Conservation (phyloP, 2,329 filamentous ascomycete genomes). For the Colletotrichum sp. region DNA sequence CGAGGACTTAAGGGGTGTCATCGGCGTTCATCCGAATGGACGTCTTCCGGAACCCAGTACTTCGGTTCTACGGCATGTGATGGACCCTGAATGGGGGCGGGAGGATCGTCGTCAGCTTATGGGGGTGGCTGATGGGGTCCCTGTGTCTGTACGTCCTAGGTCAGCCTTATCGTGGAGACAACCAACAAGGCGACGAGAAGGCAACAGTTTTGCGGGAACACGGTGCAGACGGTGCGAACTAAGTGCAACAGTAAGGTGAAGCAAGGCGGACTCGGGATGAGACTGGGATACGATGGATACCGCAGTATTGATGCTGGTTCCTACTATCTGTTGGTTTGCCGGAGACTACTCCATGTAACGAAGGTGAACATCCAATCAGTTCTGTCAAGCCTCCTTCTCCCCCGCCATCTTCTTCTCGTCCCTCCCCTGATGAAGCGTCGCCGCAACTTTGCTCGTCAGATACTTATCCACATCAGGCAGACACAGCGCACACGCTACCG, state of each 20-base stretch:
- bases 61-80: background rate
- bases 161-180: background rate
- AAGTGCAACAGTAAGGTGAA: background rate
- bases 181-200: background rate
- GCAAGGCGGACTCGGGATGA: background rate
- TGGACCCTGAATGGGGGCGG: background rate
- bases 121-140: background rate
- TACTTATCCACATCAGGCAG: constrained; percentile 38
- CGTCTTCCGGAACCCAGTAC: background rate
- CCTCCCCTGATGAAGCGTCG: constrained; percentile 33
- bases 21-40: background rate
- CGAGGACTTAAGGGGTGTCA: background rate
- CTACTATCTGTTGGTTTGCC: background rate
- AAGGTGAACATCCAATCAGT: background rate
- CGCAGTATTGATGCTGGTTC: background rate
- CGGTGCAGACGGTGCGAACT: no score
- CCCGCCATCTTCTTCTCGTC: constrained; percentile 23
- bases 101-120: background rate
- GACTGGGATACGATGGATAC: accelerated
- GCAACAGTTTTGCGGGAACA: background rate
- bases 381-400: background rate
- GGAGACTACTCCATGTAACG: background rate
- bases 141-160: background rate
- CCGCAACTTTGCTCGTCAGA: constrained; percentile 36
- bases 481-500: constrained; percentile 33